Evolutionary conservation across 768 basidiomycete genomes (phyloP).

Genomic region (Psilocybe cyanescens): DNA sequence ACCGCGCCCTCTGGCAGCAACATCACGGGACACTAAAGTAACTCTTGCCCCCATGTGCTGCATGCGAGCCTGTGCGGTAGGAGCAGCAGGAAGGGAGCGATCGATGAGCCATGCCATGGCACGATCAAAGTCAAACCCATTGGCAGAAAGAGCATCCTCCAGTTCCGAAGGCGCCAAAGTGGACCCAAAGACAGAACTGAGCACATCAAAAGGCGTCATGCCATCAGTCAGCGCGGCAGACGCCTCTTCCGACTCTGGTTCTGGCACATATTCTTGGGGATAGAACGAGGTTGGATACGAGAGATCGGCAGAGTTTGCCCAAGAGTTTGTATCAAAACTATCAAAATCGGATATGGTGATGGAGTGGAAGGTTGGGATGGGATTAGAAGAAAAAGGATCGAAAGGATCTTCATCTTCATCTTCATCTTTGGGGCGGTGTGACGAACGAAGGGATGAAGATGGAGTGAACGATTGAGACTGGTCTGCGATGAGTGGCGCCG

Average conservation of each 20-base stretch:
- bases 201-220: slow-evolving; percentile 98
- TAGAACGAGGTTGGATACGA: neutral
- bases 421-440: slow-evolving; percentile 54
- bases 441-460: slow-evolving; percentile 68
- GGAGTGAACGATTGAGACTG: slow-evolving; percentile 64
- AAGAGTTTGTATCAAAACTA: slow-evolving; percentile 40
- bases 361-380: slow-evolving; percentile 62
- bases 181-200: slow-evolving; percentile 91
- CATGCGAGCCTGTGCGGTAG: slow-evolving; percentile 47
- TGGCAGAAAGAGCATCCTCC: slow-evolving; percentile 87
- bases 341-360: slow-evolving; percentile 69
- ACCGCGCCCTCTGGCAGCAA: slow-evolving; percentile 36
- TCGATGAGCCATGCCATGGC: slow-evolving; percentile 96
- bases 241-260: slow-evolving; percentile 43
- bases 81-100: slow-evolving; percentile 51
- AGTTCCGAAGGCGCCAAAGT: slow-evolving; percentile 89
- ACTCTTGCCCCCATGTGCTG: slow-evolving; percentile 72
- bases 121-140: slow-evolving; percentile 93
- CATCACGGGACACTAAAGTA: slow-evolving; percentile 65
- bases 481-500: slow-evolving; percentile 85
- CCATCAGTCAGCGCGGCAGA: slow-evolving; percentile 77
- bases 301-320: slow-evolving; percentile 13
- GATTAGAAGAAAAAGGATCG: slow-evolving; percentile 68
- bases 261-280: slow-evolving; percentile 16
- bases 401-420: slow-evolving; percentile 89